Percentiles rank a stretch among this genome's conserved stretches.
These are phyloP conservation scores for Buddleja alternifolia DNA, from an alignment of 257 asterid species.

Conservation along the genomic window DNA sequence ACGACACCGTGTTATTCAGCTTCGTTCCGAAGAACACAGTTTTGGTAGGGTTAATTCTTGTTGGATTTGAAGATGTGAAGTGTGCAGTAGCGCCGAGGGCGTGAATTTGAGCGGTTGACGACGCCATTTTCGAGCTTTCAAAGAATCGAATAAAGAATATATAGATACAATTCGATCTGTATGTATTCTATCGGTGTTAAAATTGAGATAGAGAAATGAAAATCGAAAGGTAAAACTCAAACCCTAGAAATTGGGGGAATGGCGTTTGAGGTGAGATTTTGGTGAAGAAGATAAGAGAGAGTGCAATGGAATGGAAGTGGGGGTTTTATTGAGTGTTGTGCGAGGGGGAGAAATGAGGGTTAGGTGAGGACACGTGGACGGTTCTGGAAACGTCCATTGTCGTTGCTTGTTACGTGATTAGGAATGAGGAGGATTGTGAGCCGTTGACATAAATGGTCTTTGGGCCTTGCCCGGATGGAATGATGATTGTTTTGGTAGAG, in stretches of 20 bases:
- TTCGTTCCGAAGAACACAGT: constrained; percentile 58
- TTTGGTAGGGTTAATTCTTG: constrained; percentile 33
- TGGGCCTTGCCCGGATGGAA: constrained; percentile 3
- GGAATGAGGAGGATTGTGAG: constrained; percentile 3
- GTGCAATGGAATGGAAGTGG: constrained; percentile 11
- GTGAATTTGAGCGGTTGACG: constrained; percentile 69
- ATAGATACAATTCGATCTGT: not conserved
- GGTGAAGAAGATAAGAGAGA: constrained; percentile 36
- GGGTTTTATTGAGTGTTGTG: constrained; percentile 18
- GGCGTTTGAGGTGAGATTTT: constrained; percentile 30
- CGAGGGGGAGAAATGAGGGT: constrained; percentile 40
- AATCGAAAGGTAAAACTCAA: not conserved
- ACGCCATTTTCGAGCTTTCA: constrained; percentile 39
- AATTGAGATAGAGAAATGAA: constrained; percentile 12
- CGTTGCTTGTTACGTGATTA: constrained; percentile 19
- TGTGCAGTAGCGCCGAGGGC: constrained; percentile 57
- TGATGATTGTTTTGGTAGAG: too few species aligned
- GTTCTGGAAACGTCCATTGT: constrained; percentile 39
- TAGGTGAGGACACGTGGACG: constrained; percentile 49
- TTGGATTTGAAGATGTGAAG: constrained; percentile 37
- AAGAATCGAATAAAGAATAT: not conserved
- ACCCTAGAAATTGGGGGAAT: constrained; percentile 31
- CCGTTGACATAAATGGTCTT: not conserved
- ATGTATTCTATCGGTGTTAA: not conserved
- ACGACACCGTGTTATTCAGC: constrained; percentile 36